Evolutionary conservation across 352 stramenopile species (phyloP).

Genomic region (Phytophthora hibernalis): DNA sequence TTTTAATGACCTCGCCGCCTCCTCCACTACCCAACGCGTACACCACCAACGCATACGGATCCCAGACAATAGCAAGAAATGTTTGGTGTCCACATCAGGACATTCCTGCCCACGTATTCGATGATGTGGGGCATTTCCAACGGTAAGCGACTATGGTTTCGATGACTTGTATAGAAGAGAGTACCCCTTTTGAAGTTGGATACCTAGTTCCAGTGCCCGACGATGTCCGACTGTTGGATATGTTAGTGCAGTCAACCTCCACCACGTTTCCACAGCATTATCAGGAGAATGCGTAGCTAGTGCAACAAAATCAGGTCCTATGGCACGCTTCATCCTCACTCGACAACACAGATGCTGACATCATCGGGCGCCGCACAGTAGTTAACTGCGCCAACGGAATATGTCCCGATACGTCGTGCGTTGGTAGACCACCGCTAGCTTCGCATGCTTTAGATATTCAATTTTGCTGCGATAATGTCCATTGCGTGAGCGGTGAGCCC

Average conservation of each 20-base stretch:
- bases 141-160: background rate
- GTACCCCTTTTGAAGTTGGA: background rate
- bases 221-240: background rate
- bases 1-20: too few relatives aligned
- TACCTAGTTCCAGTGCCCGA: background rate
- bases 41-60: too few relatives aligned
- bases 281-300: background rate
- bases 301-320: background rate
- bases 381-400: background rate
- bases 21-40: too few relatives aligned
- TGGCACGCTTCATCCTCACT: background rate
- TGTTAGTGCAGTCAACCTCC: background rate
- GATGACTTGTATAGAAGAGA: background rate
- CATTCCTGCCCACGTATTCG: background rate
- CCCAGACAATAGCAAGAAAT: background rate
- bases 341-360: background rate
- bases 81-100: background rate
- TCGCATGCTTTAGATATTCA: background rate
- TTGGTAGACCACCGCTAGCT: background rate
- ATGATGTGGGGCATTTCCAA: background rate
- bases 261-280: background rate
- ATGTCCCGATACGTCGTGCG: background rate
- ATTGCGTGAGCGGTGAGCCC: background rate
- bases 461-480: background rate
- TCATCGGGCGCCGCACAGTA: background rate